Evolutionary conservation across 2,329 filamentous ascomycete species (phyloP), one percentile per base, ranked within the genome.

Genomic region (Plectosphaerella plurivora): DNA sequence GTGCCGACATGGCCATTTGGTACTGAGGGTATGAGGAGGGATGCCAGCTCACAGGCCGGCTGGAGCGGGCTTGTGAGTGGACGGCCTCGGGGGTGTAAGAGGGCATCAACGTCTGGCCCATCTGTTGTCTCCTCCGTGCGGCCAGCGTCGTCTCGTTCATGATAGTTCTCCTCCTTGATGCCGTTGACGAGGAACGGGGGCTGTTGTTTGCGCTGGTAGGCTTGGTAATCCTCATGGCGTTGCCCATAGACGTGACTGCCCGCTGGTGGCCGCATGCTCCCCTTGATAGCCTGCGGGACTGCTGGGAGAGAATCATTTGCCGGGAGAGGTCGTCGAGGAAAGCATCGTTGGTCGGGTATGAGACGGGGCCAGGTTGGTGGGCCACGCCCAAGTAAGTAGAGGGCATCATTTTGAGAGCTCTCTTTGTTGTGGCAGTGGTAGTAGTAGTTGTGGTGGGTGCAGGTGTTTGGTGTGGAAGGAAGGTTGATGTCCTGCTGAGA

Each of bases 1-100:
- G 28, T 7, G 45, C 44, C 15, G 70, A 64, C 62, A 65, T 65
- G 50, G 61, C 62, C 33, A 63, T 63, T 52, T 68, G 68, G 35
- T 63, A 68, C 53, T 69, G 61, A 52, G 68, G 64, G 57, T 37
- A 56, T 45, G 85, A 81, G 20, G 81, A 79, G 3, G 87, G 86
- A 65, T 91, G 88, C 88, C 88, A 91, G 73, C 87, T 91, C 45
- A 89, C 73, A 6, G 88, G 87, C 42, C 88, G 79, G 50, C 70
- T 69, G 39, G 75, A 68, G 62, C 70, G 67, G 24, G 68, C 65
- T 52, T 67, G 65, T 67, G 58, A 65, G 63, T 51, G 69, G 48
- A 20, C 41, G 10, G 41, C 41, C 18, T 44, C 41, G 16, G n/a
- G n/a, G 10, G n/a, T 44, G 41, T 44, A 44, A 44, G 41, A 18